Percentiles rank a stretch among this genome's conserved stretches.
Evolutionary conservation across 768 basidiomycete genomes (phyloP).

Genomic region (Rubroboletus satanas): DNA sequence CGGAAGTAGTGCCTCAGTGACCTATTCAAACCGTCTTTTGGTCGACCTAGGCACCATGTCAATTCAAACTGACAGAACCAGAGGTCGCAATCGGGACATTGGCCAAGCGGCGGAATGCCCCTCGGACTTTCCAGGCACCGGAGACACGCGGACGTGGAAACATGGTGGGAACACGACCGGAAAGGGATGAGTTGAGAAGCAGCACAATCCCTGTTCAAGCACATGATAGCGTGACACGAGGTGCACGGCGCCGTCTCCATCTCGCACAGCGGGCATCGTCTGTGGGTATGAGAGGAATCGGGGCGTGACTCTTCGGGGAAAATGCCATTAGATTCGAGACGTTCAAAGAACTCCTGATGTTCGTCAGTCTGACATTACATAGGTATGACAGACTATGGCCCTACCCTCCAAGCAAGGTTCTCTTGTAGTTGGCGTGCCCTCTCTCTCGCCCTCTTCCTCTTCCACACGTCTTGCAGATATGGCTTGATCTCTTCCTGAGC

Average conservation of each 20-base stretch:
- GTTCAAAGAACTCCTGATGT: constrained; percentile 13
- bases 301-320: background rate
- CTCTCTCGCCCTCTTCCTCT: constrained; percentile 2
- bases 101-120: constrained; percentile 5
- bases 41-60: constrained; percentile 24
- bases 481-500: constrained; percentile 13
- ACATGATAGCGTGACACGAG: constrained; percentile 12
- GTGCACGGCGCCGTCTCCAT: constrained; percentile 4
- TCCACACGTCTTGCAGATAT: constrained; percentile 11
- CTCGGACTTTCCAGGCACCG: constrained; percentile 5
- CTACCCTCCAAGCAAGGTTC: constrained; percentile 13
- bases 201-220: constrained; percentile 14
- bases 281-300: background rate
- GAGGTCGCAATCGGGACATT: constrained; percentile 20
- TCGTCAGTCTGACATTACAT: background rate
- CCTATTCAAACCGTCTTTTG: background rate
- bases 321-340: constrained; percentile 11
- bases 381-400: background rate
- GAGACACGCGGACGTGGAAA: constrained; percentile 3
- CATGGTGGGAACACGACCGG: constrained; percentile 17
- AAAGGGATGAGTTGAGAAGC: constrained; percentile 17
- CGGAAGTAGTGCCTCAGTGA: background rate
- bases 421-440: constrained; percentile 2
- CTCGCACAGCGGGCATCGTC: constrained; percentile 15
- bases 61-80: constrained; percentile 23